phyloP scores from a whole-genome alignment of 1,284 basidiomycete genomes.

The Boletus smithii region DNA sequence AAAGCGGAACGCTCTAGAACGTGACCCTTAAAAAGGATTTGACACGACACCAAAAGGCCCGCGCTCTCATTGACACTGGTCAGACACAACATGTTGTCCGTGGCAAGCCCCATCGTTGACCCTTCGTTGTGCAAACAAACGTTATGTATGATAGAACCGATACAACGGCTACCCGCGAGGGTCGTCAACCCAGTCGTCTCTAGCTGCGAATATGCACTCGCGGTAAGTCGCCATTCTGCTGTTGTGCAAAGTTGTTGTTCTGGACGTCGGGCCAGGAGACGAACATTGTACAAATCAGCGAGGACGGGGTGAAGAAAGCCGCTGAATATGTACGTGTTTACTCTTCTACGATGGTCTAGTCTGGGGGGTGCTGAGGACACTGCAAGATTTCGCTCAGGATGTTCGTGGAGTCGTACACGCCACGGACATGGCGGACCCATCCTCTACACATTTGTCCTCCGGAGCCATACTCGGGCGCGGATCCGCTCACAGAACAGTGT shows the following conservation, averaged over 20 bases:
- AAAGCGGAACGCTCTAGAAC: no score
- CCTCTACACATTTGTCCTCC: slow-evolving; percentile 69
- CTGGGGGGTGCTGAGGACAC: slow-evolving; percentile 4
- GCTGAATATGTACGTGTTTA: slow-evolving; percentile 53
- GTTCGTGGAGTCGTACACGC: slow-evolving; percentile 60
- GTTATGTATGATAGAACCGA: not conserved
- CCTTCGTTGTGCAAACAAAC: not conserved
- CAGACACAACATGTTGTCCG: slow-evolving; percentile 19
- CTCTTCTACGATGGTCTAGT: not conserved
- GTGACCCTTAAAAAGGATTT: not conserved
- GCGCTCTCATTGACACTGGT: not conserved
- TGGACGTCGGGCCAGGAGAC: slow-evolving; percentile 42
- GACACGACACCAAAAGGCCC: slow-evolving; percentile 3
- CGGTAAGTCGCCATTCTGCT: slow-evolving; percentile 34
- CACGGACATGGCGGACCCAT: slow-evolving; percentile 75
- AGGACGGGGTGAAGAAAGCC: slow-evolving; percentile 54
- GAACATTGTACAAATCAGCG: slow-evolving; percentile 54
- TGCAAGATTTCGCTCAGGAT: slow-evolving; percentile 59
- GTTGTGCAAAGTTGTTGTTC: not conserved
- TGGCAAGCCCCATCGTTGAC: slow-evolving; percentile 5
- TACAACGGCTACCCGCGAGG: not conserved
- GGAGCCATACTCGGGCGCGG: slow-evolving; percentile 51
- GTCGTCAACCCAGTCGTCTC: slow-evolving; percentile 49
- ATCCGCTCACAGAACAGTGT: slow-evolving; percentile 53
- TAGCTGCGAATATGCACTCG: slow-evolving; percentile 49